Evolutionary conservation across 495 filamentous ascomycete species (phyloP).

Genomic region (Alectoria sarmentosa): DNA sequence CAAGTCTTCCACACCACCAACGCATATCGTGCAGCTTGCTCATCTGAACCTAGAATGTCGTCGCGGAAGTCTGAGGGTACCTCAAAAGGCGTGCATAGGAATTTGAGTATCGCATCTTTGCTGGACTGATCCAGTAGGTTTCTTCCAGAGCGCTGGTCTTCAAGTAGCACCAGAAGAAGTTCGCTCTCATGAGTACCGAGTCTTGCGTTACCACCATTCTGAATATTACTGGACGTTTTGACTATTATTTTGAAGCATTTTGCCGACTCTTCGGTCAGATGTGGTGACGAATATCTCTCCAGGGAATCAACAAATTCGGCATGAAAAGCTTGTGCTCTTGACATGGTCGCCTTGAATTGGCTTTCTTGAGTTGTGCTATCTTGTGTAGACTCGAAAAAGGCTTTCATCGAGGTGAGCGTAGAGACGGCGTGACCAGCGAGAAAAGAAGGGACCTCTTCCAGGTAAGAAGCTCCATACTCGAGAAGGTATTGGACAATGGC

Average conservation of each 20-base stretch:
- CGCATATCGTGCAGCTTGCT: conserved; percentile 51
- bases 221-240: conserved; percentile 51
- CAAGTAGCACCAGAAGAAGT: conserved; percentile 64
- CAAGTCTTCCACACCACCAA: conserved; percentile 69
- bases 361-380: conserved; percentile 67
- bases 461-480: conserved; percentile 55
- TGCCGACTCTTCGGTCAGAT: conserved; percentile 39
- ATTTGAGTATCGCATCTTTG: conserved; percentile 59
- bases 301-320: conserved; percentile 64
- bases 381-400: conserved; percentile 61
- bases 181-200: conserved; percentile 60
- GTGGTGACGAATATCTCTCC: conserved; percentile 44
- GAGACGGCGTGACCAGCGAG: conserved; percentile 70
- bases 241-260: conserved; percentile 58
- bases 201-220: conserved; percentile 50
- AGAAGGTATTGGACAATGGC: conserved; percentile 84
- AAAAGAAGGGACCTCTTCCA: conserved; percentile 61
- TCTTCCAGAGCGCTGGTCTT: conserved; percentile 54
- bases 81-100: conserved; percentile 68
- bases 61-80: conserved; percentile 45
- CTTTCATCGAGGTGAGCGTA: conserved; percentile 62
- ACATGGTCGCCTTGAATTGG: conserved; percentile 62
- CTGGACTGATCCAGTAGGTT: conserved; percentile 62
- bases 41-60: conserved; percentile 57
- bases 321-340: conserved; percentile 59